Evolutionary conservation across 768 basidiomycete genomes (phyloP).

Genomic region (Dictyophora rubrovolvata): DNA sequence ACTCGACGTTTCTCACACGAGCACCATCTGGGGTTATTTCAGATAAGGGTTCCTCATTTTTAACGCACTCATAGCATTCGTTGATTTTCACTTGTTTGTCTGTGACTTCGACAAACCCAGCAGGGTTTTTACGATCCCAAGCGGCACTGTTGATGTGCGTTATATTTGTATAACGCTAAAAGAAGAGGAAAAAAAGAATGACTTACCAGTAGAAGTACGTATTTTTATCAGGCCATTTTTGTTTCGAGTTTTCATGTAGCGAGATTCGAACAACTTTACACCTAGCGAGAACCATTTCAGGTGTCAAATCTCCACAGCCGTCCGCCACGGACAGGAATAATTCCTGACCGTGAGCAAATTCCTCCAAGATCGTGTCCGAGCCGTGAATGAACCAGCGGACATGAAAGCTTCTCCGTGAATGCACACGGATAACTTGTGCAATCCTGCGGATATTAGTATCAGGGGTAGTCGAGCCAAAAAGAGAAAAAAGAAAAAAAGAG

Average conservation of each 20-base stretch:
- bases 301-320: conserved; percentile 35
- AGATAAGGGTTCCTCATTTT: neutral
- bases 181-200: neutral
- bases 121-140: conserved; percentile 5
- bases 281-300: conserved; percentile 38
- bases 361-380: conserved; percentile 46
- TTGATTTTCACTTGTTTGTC: neutral
- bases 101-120: neutral
- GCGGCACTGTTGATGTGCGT: neutral
- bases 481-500: too few relatives aligned
- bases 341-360: conserved; percentile 54
- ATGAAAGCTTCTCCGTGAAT: conserved; percentile 39
- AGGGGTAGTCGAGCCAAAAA: neutral
- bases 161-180: neutral
- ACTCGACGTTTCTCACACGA: neutral
- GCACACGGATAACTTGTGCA: conserved; percentile 48
- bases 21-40: neutral
- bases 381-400: conserved; percentile 71
- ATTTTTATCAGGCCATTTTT: neutral
- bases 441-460: conserved; percentile 45
- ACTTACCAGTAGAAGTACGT: conserved; percentile 4
- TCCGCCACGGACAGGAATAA: conserved; percentile 43
- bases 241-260: neutral
- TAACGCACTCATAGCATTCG: neutral
- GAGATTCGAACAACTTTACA: neutral